Evolutionary conservation across 495 filamentous ascomycete genomes (phyloP).

Genomic region (Penicillium chermesinum): DNA sequence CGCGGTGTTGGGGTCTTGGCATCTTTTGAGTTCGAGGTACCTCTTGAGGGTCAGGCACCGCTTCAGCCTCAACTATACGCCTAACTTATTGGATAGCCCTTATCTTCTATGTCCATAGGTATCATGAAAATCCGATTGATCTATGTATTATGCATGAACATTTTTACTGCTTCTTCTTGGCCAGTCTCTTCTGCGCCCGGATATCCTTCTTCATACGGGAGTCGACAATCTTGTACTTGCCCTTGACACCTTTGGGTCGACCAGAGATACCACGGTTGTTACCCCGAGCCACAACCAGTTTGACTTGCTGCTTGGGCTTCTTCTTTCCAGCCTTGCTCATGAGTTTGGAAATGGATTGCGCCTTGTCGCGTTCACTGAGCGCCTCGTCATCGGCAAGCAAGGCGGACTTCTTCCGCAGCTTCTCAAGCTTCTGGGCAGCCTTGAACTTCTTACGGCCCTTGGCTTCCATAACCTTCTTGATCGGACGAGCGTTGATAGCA

Average conservation of each 20-base stretch:
- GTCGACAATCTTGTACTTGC: conserved; percentile 98
- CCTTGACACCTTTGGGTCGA: conserved; percentile 85
- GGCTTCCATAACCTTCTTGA: conserved; percentile 98
- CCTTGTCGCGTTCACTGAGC: conserved; percentile 92
- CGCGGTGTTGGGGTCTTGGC: conserved; percentile 4
- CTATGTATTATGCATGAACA: conserved; percentile 19
- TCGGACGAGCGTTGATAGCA: conserved; percentile 90
- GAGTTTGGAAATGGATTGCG: conserved; percentile 71
- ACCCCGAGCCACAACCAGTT: conserved; percentile 85
- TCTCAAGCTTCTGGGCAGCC: conserved; percentile 83
- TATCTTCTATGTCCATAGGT: no score
- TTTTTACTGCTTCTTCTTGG: conserved; percentile 54
- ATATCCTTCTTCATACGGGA: conserved; percentile 97
- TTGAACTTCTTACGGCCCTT: conserved; percentile 96
- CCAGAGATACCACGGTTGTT: conserved; percentile 75
- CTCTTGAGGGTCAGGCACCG: not conserved
- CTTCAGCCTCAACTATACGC: no score
- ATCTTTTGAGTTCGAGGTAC: not conserved
- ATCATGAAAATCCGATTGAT: conserved; percentile 5
- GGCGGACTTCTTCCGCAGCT: conserved; percentile 90
- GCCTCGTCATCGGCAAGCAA: conserved; percentile 81
- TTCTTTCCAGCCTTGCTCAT: conserved; percentile 79
- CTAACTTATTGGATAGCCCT: not conserved
- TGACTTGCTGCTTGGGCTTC: conserved; percentile 77
- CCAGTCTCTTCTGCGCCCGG: conserved; percentile 77